A percentile compares a stretch with the other conserved stretches of the same genome.
phyloP scores from a whole-genome alignment of 352 stramenopile genomes.

The Pythium coloratum region DNA sequence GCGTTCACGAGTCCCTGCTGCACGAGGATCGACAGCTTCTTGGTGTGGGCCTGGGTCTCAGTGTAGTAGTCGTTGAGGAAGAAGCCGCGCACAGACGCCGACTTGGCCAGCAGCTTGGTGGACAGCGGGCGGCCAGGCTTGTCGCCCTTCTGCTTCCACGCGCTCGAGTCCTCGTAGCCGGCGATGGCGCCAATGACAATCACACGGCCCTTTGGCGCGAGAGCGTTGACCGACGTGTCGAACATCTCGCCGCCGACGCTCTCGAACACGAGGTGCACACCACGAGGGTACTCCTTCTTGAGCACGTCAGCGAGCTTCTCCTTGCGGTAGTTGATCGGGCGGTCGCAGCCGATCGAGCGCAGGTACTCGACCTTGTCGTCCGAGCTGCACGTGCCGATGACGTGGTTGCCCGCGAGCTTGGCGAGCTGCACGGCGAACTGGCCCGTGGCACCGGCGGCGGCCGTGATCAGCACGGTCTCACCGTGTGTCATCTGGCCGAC shows the following conservation, averaged over 20 bases:
- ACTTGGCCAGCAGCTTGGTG: constrained; percentile 45
- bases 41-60: constrained; percentile 34
- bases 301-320: constrained; percentile 45
- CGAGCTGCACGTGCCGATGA: constrained; percentile 69
- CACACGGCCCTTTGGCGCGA: constrained; percentile 35
- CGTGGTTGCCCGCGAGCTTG: constrained; percentile 63
- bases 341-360: constrained; percentile 47
- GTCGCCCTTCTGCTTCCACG: constrained; percentile 46
- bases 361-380: constrained; percentile 81
- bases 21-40: constrained; percentile 49
- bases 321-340: constrained; percentile 78
- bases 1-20: constrained; percentile 37
- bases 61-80: constrained; percentile 43
- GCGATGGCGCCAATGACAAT: constrained; percentile 48
- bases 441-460: constrained; percentile 57
- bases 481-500: constrained; percentile 43
- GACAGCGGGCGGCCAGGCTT: constrained; percentile 28
- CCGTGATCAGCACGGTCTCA: constrained; percentile 49
- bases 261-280: constrained; percentile 51
- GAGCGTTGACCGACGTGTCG: constrained; percentile 34
- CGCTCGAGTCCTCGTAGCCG: constrained; percentile 48
- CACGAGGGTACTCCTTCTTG: constrained; percentile 49
- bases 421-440: constrained; percentile 74
- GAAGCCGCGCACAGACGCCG: constrained; percentile 45
- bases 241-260: constrained; percentile 48